Evolutionary conservation across 805 yeast species (phyloP), one percentile per base, ranked within the genome.

Genomic region (Monosporozyma aerobia): DNA sequence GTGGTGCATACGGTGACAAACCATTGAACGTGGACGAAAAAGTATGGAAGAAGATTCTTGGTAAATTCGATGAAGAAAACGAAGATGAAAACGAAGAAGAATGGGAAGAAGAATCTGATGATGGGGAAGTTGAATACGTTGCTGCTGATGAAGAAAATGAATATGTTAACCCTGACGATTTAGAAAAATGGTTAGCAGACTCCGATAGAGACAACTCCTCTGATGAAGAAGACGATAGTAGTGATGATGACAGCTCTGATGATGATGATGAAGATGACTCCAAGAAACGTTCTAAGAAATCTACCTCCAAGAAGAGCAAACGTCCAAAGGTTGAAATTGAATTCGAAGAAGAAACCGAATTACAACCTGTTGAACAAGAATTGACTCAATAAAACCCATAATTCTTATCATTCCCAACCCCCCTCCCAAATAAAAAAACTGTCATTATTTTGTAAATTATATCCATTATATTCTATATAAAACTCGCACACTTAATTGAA

Each of bases 1-100:
- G 92, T 64, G 99, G 99, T 56, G 98, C 98, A 2, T 94, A 94
- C 67, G 99, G 99, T 59, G 98, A 94, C 66, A 88, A 92, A 70
- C 99, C 99, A 53, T 76, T 94, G 66, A 94, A 94, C 64, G 98
- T 94, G 39, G 98, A 94, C 63, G 97, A 92, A 64, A 84, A 84
- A 72, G 82, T 94, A 55, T 94, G 99, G 99, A 85, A 85, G 78
- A 87, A 83, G 74, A 95, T 94, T 25, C 79, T 94, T 74, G 90
- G 90, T 56, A 83, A 83, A 53, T 85, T 84, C 61, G 92, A 85
- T 57, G 83, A 80, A 48, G 83, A 76, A 45, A 65, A 73, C 32
- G 74, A 71, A 39, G 72, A 73, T 48, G 77, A 78, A 53, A 81
- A 79, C 32, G 78, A 74, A 47, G 77, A 68, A 48, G 79, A 75